These are phyloP conservation scores for Boletales sp. DNA, from an alignment of 768 basidiomycete species.

Conservation along the genomic window DNA sequence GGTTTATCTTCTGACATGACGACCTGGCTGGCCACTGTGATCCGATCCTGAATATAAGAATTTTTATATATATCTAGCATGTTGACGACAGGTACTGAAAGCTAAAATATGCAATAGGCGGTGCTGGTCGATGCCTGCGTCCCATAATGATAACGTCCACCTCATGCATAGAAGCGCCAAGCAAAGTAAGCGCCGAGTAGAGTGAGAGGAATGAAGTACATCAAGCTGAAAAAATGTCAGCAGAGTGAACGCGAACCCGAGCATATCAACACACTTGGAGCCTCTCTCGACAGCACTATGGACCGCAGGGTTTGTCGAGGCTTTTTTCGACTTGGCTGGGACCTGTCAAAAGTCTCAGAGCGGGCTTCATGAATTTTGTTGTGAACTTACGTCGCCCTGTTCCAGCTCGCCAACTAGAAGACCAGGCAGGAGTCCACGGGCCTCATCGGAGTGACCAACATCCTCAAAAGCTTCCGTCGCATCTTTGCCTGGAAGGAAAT, in stretches of 20 bases:
- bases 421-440: conserved; percentile 74
- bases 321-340: conserved; percentile 49
- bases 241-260: neutral
- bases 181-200: conserved; percentile 84
- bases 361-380: conserved; percentile 1
- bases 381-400: conserved; percentile 52
- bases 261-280: conserved; percentile 53
- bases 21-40: neutral
- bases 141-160: neutral
- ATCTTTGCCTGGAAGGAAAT: conserved; percentile 65
- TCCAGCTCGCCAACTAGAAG: conserved; percentile 85
- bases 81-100: conserved; percentile 10
- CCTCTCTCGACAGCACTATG: conserved; percentile 55
- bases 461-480: conserved; percentile 99
- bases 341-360: conserved; percentile 32
- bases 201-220: conserved; percentile 82
- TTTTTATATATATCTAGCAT: conserved; percentile 17
- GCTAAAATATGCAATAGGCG: conserved; percentile 10
- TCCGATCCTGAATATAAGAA: neutral
- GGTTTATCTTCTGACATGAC: neutral
- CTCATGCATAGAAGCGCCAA: conserved; percentile 66
- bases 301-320: conserved; percentile 38
- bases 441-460: conserved; percentile 98
- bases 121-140: neutral
- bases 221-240: conserved; percentile 43